Base-by-base conservation (phyloP, 306 rosid genomes). In the Rosa lucieae region DNA sequence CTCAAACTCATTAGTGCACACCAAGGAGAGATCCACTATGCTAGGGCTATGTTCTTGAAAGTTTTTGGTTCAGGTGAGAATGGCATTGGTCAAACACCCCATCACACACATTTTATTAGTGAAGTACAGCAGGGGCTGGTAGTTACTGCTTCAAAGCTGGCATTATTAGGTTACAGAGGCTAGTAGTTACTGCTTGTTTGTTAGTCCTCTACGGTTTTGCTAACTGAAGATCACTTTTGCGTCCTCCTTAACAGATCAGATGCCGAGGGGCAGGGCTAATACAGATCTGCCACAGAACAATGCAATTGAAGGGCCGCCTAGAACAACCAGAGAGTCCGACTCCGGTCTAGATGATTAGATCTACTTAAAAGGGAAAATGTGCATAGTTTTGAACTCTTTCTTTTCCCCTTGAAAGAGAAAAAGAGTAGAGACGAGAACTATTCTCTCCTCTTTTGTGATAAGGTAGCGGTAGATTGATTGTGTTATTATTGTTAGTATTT, bases 51-150 rank as follows among this genome's bases (percentile, higher is more conserved):
- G 53, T 7, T 88, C 43, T 53, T 75, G 82, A 90, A 82, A 85
- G 72, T 89, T 65, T 77, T 82, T 79, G 85, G 90, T 79, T 89
- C 95, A 87, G 99, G 99, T 92, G 75, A 85, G 78, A 63, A 75
- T 55, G 70, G n/a, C 42, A 17, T 26, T 32, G 18, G 26, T 46
- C 67, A 39, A 17, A 21, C 21, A 65, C 42, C 13, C 61, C 32
- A 15, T 53, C 47, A 10, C 35, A 47, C 29, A 8, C 20, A 35
- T 17, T 32, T 8, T 61, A 39, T 59, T 15, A 13, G 46, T 18
- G 26, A 6, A 17, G 43, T 32, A 66, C 23, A 29, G 67, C 70
- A 39, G 11, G 21, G 43, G 39, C 35, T 26, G 39, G 9, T 62
- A 62, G 42, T 11, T 12, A 17, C 43, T 14, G n/a, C 47, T 55